A percentile compares a stretch with the other conserved stretches of the same genome.
These are phyloP conservation scores for Clonostachys chloroleuca DNA, from an alignment of 2,329 filamentous ascomycete genomes.

Conservation along the genomic window DNA sequence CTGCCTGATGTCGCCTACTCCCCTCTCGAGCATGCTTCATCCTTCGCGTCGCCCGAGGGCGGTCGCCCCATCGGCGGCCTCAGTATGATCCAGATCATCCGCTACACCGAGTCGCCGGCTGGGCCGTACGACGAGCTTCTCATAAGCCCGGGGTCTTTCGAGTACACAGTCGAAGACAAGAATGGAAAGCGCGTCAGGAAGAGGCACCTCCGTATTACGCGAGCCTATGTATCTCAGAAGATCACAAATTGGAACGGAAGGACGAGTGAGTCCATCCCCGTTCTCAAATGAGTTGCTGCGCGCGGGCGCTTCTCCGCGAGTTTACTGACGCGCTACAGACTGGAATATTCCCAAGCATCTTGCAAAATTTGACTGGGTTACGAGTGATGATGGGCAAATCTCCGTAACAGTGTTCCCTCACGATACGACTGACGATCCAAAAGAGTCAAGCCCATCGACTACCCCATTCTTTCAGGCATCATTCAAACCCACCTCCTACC, in stretches of 20 bases:
- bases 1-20: conserved; percentile 30
- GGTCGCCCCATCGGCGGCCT: conserved; percentile 33
- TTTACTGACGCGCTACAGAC: conserved; percentile 20
- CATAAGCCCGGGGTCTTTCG: conserved; percentile 39
- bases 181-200: conserved; percentile 11
- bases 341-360: conserved; percentile 55
- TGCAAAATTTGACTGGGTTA: conserved; percentile 38
- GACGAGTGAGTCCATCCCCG: conserved; percentile 26
- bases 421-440: conserved; percentile 16
- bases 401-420: conserved; percentile 31
- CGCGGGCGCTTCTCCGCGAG: background rate
- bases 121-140: conserved; percentile 51
- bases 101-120: conserved; percentile 44
- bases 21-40: conserved; percentile 36
- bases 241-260: conserved; percentile 48
- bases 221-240: conserved; percentile 50
- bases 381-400: conserved; percentile 18
- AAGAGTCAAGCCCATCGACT: conserved; percentile 15
- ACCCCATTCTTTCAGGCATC: conserved; percentile 32
- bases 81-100: conserved; percentile 43
- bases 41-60: conserved; percentile 28
- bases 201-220: conserved; percentile 37
- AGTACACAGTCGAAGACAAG: conserved; percentile 11
- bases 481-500: conserved; percentile 17
- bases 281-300: background rate